Evolutionary conservation across 139 green algal genomes (phyloP), one percentile per base, ranked within the genome.

Genomic region (Spirogloea muscicola): DNA sequence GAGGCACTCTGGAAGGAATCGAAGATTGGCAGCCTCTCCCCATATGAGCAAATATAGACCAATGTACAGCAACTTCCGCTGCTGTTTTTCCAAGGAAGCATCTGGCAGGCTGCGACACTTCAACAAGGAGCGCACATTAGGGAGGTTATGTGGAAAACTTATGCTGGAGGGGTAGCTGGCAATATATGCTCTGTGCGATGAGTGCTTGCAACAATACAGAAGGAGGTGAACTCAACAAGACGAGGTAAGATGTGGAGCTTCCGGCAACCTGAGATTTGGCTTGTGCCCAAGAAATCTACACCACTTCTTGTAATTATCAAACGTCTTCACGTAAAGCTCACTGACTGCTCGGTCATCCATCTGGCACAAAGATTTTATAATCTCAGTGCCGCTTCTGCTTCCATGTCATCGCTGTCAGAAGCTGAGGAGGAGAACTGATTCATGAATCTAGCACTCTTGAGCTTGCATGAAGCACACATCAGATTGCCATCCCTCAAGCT

Each of bases 1-100:
- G 41, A 82, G 75, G 75, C 75, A 82, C 68, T 82, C 75, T 10
- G 68, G 68, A 39, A 82, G 34, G 34, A 82, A 82, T 3, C 75
- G 68, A 2, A 82, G 38, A 33, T 82, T 82, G 27, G 68, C 75
- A 13, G 75, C 75, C 52, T 82, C 75, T 9, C 75, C 75, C 75
- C 75, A 82, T n/a, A 82, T 80, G 55, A 82, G 75, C 16, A 74
- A 33, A 31, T 49, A 82, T 7, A 82, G 73, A 16, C 38, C 41
- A 16, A 31, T 55, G 46, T 63, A 44, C 33, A 74, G 51, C 36
- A 81, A 38, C 62, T 68, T 2, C 57, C 57, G 13, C 63, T 76
- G 57, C 25, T 36, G 27, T 21, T 40, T 31, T 31, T 64, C 33
- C n/a, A 31, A 64, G 27, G 57, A 31, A 43, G 57, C 57, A 64